Conservation (phyloP, 805 yeast species). For the Ogataea degrootiae region DNA sequence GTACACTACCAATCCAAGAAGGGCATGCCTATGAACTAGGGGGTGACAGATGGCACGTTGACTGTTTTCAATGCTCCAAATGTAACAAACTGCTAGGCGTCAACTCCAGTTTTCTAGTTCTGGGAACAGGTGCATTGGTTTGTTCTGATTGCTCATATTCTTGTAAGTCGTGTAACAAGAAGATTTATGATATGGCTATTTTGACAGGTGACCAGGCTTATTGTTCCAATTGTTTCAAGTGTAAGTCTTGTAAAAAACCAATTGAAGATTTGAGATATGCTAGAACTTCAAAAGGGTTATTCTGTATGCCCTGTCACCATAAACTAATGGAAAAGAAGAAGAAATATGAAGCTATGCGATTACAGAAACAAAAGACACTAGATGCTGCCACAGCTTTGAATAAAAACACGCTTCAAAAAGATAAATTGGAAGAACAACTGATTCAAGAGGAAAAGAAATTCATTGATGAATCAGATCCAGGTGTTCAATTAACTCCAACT, state of each 20-base stretch:
- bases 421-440: slow-evolving; percentile 1
- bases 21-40: slow-evolving; percentile 96
- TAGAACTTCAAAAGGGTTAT: slow-evolving; percentile 85
- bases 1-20: slow-evolving; percentile 59
- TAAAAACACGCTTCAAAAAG: background rate
- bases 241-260: slow-evolving; percentile 79
- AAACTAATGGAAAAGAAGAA: slow-evolving; percentile 71
- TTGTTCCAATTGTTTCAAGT: slow-evolving; percentile 84
- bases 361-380: slow-evolving; percentile 25
- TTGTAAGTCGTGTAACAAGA: slow-evolving; percentile 78
- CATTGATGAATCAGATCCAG: slow-evolving; percentile 8
- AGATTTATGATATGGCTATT: slow-evolving; percentile 90
- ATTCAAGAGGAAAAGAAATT: background rate
- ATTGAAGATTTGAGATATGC: slow-evolving; percentile 91
- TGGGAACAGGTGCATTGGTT: slow-evolving; percentile 88
- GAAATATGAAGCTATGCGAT: slow-evolving; percentile 42
- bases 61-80: slow-evolving; percentile 86
- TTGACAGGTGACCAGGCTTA: slow-evolving; percentile 94
- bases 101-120: slow-evolving; percentile 81
- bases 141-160: slow-evolving; percentile 91
- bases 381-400: slow-evolving; percentile 4
- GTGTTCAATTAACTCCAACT: slow-evolving; percentile 7
- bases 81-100: slow-evolving; percentile 78
- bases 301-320: slow-evolving; percentile 91
- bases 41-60: slow-evolving; percentile 92